A percentile compares a stretch with the other conserved stretches of the same genome.
Evolutionary conservation across 2,329 filamentous ascomycete species (phyloP).

Genomic region (Aspergillus brasiliensis): DNA sequence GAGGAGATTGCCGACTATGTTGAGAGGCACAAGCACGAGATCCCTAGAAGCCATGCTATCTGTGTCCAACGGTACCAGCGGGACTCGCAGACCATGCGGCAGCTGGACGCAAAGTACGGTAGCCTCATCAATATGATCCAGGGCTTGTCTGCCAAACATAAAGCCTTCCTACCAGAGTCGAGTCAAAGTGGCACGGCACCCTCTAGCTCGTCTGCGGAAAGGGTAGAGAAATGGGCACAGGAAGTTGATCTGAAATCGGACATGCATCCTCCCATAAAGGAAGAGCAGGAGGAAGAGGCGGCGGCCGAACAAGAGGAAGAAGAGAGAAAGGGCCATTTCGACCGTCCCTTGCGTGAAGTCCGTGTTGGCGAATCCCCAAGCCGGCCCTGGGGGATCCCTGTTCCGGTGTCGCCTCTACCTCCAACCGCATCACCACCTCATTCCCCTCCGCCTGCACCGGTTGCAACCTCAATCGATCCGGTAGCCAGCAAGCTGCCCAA

Average conservation of each 20-base stretch:
- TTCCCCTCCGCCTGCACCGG: conserved; percentile 24
- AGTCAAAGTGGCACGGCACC: conserved; percentile 32
- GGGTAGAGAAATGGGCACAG: conserved; percentile 85
- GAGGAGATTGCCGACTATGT: conserved; percentile 93
- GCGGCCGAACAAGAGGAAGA: conserved; percentile 51
- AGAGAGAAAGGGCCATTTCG: conserved; percentile 73
- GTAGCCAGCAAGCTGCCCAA: conserved; percentile 18
- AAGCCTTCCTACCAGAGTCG: conserved; percentile 73
- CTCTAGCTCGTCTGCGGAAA: conserved; percentile 60
- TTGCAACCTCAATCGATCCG: conserved; percentile 17
- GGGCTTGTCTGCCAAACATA: conserved; percentile 82
- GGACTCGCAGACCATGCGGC: conserved; percentile 80
- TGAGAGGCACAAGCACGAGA: conserved; percentile 91
- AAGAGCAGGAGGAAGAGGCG: conserved; percentile 42
- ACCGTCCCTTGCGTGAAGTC: conserved; percentile 82
- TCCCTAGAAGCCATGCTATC: conserved; percentile 89
- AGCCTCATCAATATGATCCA: conserved; percentile 93
- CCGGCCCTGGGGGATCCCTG: conserved; percentile 86
- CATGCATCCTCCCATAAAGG: conserved; percentile 40
- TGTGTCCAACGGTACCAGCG: conserved; percentile 88
- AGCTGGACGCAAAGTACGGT: conserved; percentile 92
- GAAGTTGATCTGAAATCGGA: conserved; percentile 64
- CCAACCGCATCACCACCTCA: conserved; percentile 31
- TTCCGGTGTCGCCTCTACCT: conserved; percentile 59
- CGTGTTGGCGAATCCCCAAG: conserved; percentile 93